These are phyloP conservation scores for Groenewaldozyma sp. DNA, from an alignment of 1,139 yeast genomes.

Conservation along the genomic window DNA sequence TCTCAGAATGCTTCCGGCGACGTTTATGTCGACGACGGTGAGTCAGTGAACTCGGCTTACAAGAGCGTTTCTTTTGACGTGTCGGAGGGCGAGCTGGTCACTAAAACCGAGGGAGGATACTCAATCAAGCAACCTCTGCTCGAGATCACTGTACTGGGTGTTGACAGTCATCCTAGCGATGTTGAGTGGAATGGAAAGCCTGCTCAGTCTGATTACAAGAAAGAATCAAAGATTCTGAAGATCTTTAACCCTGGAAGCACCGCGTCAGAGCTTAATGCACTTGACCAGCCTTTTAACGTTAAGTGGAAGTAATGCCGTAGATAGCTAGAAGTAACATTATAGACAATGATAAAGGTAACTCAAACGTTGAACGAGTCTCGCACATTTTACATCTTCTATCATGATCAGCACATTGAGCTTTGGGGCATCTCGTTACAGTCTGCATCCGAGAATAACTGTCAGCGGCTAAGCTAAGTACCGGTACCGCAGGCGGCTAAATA, in stretches of 20 bases:
- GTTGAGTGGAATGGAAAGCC: background rate
- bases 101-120: background rate
- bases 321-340: no score
- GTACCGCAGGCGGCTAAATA: no score
- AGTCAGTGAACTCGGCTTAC: slow-evolving; percentile 6
- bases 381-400: no score
- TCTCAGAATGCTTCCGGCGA: slow-evolving; percentile 13
- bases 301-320: background rate
- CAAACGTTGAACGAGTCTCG: no score
- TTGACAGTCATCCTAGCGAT: background rate
- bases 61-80: background rate
- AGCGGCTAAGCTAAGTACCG: no score
- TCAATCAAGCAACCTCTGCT: background rate
- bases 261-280: background rate
- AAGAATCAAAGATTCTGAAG: background rate
- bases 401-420: no score
- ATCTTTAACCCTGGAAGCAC: background rate
- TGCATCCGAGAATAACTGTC: no score
- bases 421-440: no score
- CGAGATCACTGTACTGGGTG: background rate
- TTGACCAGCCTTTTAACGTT: background rate
- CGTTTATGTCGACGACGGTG: slow-evolving; percentile 28
- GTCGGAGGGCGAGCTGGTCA: background rate
- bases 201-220: background rate
- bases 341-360: no score